A percentile compares a stretch with the other conserved stretches of the same genome.
Conservation (phyloP, 2,329 filamentous ascomycete species). For the Drechslerella coelobrocha region DNA sequence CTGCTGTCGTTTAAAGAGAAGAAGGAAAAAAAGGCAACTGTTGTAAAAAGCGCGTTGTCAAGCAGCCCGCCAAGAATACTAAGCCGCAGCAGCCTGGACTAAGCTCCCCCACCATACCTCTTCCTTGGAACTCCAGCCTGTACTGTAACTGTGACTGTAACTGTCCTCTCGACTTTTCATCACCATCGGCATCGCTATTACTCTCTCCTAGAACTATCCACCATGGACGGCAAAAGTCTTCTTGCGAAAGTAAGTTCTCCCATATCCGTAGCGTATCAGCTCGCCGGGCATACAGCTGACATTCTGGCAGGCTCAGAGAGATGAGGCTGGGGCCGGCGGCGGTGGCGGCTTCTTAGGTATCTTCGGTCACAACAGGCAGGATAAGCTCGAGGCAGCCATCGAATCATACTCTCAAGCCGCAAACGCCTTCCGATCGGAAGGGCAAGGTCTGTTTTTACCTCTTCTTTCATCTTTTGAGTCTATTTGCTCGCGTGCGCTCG, state of each 20-base stretch:
- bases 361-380: slow-evolving; percentile 71
- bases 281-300: slow-evolving; percentile 49
- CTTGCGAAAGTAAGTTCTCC: slow-evolving; percentile 48
- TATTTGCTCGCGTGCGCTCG: neutral
- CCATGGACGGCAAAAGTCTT: slow-evolving; percentile 56
- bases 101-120: slow-evolving; percentile 16
- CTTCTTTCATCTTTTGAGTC: neutral
- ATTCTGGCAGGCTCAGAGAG: slow-evolving; percentile 79
- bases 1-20: neutral
- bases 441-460: slow-evolving; percentile 68
- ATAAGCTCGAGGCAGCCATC: slow-evolving; percentile 88
- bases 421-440: slow-evolving; percentile 89
- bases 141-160: neutral
- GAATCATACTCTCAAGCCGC: slow-evolving; percentile 87
- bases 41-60: slow-evolving; percentile 47
- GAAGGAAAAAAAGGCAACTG: slow-evolving; percentile 7
- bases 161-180: neutral
- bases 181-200: slow-evolving; percentile 11
- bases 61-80: slow-evolving; percentile 16
- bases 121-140: neutral
- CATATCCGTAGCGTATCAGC: neutral
- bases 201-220: neutral
- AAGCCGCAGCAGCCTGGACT: neutral
- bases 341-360: slow-evolving; percentile 85
- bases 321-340: slow-evolving; percentile 75